Base-by-base conservation (phyloP, 805 yeast species). In the Saturnispora bothae region DNA sequence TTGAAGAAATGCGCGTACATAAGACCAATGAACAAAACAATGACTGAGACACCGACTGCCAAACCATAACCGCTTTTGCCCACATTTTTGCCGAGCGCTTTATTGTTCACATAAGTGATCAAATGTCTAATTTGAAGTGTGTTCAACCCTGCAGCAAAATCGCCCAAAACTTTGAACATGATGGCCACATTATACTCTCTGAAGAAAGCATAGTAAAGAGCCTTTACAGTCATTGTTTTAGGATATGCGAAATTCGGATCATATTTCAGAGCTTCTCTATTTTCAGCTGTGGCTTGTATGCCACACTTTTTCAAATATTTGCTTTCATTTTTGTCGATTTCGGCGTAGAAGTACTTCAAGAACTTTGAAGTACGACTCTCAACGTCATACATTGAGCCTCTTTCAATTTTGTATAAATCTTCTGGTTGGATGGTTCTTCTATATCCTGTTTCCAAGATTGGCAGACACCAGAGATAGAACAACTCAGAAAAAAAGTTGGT, bases 41-140 rank as follows among this genome's bases (percentile, higher is more conserved):
- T 62, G 1, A 63, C 46, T 30, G 77, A 68, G 9, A 82, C 66
- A 15, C 88, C 94, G 34, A 85, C 60, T 7, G 88, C 79, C 48
- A 73, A 81, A 7, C 92, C 95, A 15, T 82, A 65, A 42, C 95
- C 95, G 30, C 59, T 63, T 13, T 45, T 46, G 25, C 76, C 78
- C 40, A 63, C 59, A 9, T 60, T 58, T 12, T 66, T 56, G 6
- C 72, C 71, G 19, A 56, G 51, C 7, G 70, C 68, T 36, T 69
- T 66, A 34, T 53, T 51, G 45, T 70, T 74, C n/a, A 83, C 82
- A 47, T 72, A 82, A 31, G 63, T 64, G 43, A 84, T 80, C 41
- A 85, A 61, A 27, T 70, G 65, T 53, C 76, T 72, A 3, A 83
- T 73, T 9, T 83, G 54, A 46, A 84, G 61, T 1, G 95, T 88